Evolutionary conservation across 2,329 filamentous ascomycete species (phyloP).

Genomic region (Cordyceps pruinosa): DNA sequence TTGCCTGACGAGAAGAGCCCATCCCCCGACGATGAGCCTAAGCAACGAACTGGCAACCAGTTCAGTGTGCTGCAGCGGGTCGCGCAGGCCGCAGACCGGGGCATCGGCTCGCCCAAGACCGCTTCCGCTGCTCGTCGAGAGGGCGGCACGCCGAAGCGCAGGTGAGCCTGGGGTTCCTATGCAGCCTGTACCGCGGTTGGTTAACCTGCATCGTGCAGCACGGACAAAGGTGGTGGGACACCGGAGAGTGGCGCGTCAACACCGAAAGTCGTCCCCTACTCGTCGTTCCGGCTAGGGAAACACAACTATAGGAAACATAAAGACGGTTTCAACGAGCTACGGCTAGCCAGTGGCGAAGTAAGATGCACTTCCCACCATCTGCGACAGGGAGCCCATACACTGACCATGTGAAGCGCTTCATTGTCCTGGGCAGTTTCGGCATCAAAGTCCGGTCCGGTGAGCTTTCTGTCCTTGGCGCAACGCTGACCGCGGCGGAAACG

Average conservation of each 20-base stretch:
- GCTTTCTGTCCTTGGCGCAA: conserved; percentile 59
- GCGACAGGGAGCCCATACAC: no score
- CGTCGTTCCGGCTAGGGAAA: conserved; percentile 40
- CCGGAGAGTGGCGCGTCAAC: not conserved
- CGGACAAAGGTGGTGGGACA: not conserved
- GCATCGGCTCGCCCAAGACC: not conserved
- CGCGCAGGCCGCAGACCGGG: not conserved
- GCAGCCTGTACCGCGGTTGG: not conserved
- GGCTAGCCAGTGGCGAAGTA: conserved; percentile 45
- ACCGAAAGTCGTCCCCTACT: conserved; percentile 27
- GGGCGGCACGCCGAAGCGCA: not conserved
- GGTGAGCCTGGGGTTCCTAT: not conserved
- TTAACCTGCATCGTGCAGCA: not conserved
- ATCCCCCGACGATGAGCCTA: not conserved
- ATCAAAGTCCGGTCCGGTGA: conserved; percentile 55
- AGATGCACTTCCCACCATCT: not conserved
- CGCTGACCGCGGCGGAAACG: conserved; percentile 41
- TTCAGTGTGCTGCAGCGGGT: conserved; percentile 11
- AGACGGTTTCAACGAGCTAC: conserved; percentile 35
- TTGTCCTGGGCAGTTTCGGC: conserved; percentile 62
- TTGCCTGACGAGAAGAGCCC: not conserved
- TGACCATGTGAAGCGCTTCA: conserved; percentile 45
- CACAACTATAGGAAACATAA: conserved; percentile 35
- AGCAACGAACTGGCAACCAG: not conserved
- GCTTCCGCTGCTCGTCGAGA: not conserved